These are phyloP conservation scores for Boletus eberwhitei DNA, from an alignment of 768 basidiomycete species.

Conservation along the genomic window DNA sequence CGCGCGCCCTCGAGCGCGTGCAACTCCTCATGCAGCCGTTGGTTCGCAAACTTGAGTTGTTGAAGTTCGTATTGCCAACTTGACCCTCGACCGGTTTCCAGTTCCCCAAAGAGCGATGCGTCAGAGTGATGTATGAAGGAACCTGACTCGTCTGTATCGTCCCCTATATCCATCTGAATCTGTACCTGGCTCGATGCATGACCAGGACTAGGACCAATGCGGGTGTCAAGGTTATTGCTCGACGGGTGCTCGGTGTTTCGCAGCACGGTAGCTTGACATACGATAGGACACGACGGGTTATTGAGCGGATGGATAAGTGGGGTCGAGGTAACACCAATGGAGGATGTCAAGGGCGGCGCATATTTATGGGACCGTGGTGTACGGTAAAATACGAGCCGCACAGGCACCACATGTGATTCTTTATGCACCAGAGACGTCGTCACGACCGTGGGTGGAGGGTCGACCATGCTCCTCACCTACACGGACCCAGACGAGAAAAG, in stretches of 20 bases:
- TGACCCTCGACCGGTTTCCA: slow-evolving; percentile 61
- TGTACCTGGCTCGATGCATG: background rate
- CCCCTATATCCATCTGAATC: background rate
- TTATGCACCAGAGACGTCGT: slow-evolving; percentile 38
- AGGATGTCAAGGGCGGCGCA: background rate
- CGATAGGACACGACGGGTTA: slow-evolving; percentile 24
- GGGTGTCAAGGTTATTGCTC: background rate
- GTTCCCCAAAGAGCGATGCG: slow-evolving; percentile 66
- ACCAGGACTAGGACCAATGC: background rate
- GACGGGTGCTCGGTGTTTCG: background rate
- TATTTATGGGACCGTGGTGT: slow-evolving; percentile 21
- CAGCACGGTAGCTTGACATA: slow-evolving; percentile 30
- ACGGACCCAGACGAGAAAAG: background rate
- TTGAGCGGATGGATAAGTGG: slow-evolving; percentile 17
- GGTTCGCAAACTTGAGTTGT: slow-evolving; percentile 72
- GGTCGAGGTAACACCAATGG: background rate
- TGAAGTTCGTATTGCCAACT: slow-evolving; percentile 95
- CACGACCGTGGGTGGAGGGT: slow-evolving; percentile 20
- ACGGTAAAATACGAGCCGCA: slow-evolving; percentile 39
- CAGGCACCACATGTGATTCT: slow-evolving; percentile 29
- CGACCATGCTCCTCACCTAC: slow-evolving; percentile 8
- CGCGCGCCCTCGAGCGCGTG: slow-evolving; percentile 34
- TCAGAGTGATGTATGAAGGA: slow-evolving; percentile 10
- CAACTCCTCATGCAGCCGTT: slow-evolving; percentile 59
- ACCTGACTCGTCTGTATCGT: background rate